Evolutionary conservation across 2,329 filamentous ascomycete species (phyloP).

Genomic region (Graphium sp.): DNA sequence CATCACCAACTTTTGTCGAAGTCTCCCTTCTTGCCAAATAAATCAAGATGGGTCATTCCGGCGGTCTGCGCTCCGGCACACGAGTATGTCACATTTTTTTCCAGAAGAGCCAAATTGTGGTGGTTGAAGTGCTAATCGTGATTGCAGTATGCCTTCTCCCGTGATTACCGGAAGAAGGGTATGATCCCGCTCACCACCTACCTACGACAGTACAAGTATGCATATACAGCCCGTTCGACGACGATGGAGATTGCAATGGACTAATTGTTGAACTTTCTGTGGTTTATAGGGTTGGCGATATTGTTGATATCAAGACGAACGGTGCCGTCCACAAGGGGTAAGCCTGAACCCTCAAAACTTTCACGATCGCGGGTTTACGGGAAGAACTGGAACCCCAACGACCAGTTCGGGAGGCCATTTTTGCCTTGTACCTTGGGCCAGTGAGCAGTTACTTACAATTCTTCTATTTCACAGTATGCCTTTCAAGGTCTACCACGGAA

Average conservation of each 20-base stretch:
- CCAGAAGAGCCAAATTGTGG: conserved; percentile 3
- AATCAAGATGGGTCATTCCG: conserved; percentile 72
- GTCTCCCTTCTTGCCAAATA: conserved; percentile 25
- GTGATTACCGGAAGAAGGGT: conserved; percentile 89
- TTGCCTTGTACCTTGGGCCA: no score
- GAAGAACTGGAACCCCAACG: conserved; percentile 1
- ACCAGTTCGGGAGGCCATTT: conserved; percentile 8
- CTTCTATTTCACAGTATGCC: conserved; percentile 81
- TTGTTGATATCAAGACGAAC: conserved; percentile 97
- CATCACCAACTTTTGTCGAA: conserved; percentile 17
- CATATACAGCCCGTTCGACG: conserved; percentile 8
- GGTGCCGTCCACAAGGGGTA: conserved; percentile 97
- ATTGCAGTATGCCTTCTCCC: conserved; percentile 71
- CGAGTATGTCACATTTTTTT: conserved; percentile 40
- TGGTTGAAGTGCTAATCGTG: conserved; percentile 14
- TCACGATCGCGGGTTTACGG: conserved; percentile 1
- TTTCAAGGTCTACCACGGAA: conserved; percentile 99
- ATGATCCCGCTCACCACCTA: conserved; percentile 89
- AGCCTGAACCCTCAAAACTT: conserved; percentile 21
- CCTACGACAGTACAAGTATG: conserved; percentile 76
- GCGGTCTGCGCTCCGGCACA: conserved; percentile 75
- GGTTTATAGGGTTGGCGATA: conserved; percentile 69
- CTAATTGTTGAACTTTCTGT: conserved; percentile 19
- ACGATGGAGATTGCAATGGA: conserved; percentile 3
- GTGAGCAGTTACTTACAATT: no score